Conservation (phyloP, 441 rosid genomes). For the Syzygium syzygioides region DNA sequence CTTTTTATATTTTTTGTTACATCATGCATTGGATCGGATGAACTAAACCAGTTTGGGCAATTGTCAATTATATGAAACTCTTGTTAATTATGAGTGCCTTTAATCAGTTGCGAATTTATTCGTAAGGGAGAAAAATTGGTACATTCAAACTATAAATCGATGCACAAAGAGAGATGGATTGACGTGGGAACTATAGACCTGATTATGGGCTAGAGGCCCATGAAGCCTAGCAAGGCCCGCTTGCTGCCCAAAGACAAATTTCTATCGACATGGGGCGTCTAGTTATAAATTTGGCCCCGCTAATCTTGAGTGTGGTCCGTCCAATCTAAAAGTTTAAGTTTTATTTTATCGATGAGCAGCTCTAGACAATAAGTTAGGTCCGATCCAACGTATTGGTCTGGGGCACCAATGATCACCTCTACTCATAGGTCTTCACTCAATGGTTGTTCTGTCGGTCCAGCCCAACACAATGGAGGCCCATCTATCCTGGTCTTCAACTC, state of each 20-base stretch:
- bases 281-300: not conserved
- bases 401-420: not conserved
- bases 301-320: not conserved
- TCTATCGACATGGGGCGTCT: not conserved
- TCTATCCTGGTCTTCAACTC: not conserved
- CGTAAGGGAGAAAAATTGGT: not conserved
- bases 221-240: not conserved
- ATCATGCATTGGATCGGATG: not conserved
- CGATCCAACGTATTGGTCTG: not conserved
- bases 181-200: not conserved
- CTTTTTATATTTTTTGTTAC: not conserved
- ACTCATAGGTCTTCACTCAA: not conserved
- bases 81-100: not conserved
- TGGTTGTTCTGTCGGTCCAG: not conserved
- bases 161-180: not conserved
- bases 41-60: not conserved
- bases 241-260: not conserved
- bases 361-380: not conserved
- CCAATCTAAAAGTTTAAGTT: not conserved
- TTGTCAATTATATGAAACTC: not conserved
- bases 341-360: not conserved
- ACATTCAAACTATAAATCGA: not conserved
- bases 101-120: not conserved
- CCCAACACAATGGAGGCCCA: not conserved
- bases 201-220: not conserved